Evolutionary conservation across 345 rosid genomes (phyloP).

Genomic region (Syzygium aqueum): DNA sequence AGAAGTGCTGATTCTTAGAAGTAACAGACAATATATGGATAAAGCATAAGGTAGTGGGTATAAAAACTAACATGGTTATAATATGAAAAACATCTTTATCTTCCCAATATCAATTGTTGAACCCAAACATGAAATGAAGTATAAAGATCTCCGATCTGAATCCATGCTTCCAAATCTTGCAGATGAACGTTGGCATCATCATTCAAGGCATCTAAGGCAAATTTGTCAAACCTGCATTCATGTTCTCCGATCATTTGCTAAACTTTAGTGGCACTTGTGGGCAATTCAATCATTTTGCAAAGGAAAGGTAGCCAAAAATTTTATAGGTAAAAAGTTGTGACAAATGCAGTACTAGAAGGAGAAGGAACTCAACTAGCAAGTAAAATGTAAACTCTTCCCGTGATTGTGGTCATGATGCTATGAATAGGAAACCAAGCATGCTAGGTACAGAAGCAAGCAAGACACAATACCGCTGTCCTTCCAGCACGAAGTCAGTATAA

Average conservation of each 20-base stretch:
- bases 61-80: not conserved
- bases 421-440: not conserved
- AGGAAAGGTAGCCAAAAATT: not conserved
- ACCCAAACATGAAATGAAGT: not conserved
- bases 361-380: not conserved
- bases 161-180: conserved; percentile 95
- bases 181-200: conserved; percentile 83
- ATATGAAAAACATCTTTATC: not conserved
- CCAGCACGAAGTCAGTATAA: not conserved
- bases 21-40: not conserved
- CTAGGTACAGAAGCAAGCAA: not conserved
- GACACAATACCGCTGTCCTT: not conserved
- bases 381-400: not conserved
- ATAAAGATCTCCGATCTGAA: conserved; percentile 47
- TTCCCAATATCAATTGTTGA: not conserved
- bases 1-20: not conserved
- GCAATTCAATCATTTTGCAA: not conserved
- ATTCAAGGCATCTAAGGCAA: conserved; percentile 77
- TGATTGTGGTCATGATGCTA: not conserved
- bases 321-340: not conserved
- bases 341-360: not conserved
- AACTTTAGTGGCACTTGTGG: not conserved
- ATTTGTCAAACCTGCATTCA: conserved; percentile 68
- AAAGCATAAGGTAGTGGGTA: not conserved
- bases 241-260: not conserved